Conservation (phyloP, 179 eudicot genomes). For the Silene coronaria region DNA sequence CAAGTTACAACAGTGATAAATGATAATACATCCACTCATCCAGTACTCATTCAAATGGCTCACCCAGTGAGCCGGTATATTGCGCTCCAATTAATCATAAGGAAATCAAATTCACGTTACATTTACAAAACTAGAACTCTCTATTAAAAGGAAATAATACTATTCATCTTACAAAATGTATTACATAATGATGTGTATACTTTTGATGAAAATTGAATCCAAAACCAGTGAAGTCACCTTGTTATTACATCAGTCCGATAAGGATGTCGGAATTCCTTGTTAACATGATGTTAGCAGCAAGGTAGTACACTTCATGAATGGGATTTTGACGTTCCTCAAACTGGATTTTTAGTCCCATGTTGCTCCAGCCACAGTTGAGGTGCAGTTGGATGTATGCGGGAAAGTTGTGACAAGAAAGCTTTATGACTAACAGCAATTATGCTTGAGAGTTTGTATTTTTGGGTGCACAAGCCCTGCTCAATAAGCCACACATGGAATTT, state of each 20-base stretch:
- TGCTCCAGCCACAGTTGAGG: slow-evolving; percentile 48
- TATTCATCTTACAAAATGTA: not conserved
- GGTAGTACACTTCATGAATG: not conserved
- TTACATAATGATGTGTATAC: not conserved
- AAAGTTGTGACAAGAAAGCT: slow-evolving; percentile 40
- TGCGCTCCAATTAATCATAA: not conserved
- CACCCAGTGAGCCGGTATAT: no score
- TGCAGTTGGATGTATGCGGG: slow-evolving; percentile 50
- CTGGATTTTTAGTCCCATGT: not conserved
- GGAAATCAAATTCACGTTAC: not conserved
- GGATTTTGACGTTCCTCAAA: not conserved
- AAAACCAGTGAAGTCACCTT: not conserved
- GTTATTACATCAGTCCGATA: not conserved
- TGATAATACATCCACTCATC: no score
- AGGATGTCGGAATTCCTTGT: not conserved
- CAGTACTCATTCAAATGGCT: no score
- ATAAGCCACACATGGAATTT: slow-evolving; percentile 52
- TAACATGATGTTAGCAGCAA: not conserved
- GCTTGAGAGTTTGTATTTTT: slow-evolving; percentile 40
- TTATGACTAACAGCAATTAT: slow-evolving; percentile 58
- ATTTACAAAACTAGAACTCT: not conserved
- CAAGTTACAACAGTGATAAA: no score
- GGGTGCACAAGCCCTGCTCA: slow-evolving; percentile 39
- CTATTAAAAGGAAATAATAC: not conserved
- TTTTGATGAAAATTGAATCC: not conserved